Base-by-base conservation (phyloP, 495 filamentous ascomycete genomes). In the Jackrogersella multiformis region DNA sequence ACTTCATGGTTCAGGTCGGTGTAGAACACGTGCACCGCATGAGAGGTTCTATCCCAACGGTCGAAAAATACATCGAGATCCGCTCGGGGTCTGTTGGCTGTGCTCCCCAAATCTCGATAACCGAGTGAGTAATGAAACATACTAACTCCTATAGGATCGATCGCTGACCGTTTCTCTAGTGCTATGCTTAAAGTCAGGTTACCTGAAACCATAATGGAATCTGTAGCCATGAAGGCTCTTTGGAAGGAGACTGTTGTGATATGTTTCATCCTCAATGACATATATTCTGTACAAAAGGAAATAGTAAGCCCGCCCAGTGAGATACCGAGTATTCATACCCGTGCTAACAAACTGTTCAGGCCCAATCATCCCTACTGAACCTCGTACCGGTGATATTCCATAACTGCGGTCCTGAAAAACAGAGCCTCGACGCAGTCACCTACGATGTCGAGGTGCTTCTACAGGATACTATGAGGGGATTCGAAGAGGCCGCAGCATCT, bases 211-310 rank as follows among this genome's bases (percentile, higher is more conserved):
- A 53, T 74, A n/a, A 74, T 74, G 72, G 69, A 74, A 16, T 48
- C 57, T 12, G 45, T 16, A 1, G 63, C 63, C 10, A 72, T 74
- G 70, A 68, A 53, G 54, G 44, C 60, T 9, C 72, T 74, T 16
- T 72, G 72, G 69, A 63, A 51, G 38, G 66, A 72, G n/a, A 73
- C 66, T 1, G 44, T 72, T 13, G 38, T 68, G 15, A 70, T 73
- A 52, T 74, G 72, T 66, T 66, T 70, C 16, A 70, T 74, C 7
- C 69, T 70, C 26, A 74, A 74, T 8, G 72, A 73, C 24, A 49
- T 74, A 26, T 70, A 74, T 20, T 74, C 72, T 0, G 64, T 61
- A 8, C 70, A 74, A 49, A 74, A 74, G 39, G 72, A 74, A 59
- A 74, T 74, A 49, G 72, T 74, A 69, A 74, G 69, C 39, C 20